A percentile compares a stretch with the other conserved stretches of the same genome.
phyloP scores from a whole-genome alignment of 78 protist genomes.

The Pigoraptor vietnamica region DNA sequence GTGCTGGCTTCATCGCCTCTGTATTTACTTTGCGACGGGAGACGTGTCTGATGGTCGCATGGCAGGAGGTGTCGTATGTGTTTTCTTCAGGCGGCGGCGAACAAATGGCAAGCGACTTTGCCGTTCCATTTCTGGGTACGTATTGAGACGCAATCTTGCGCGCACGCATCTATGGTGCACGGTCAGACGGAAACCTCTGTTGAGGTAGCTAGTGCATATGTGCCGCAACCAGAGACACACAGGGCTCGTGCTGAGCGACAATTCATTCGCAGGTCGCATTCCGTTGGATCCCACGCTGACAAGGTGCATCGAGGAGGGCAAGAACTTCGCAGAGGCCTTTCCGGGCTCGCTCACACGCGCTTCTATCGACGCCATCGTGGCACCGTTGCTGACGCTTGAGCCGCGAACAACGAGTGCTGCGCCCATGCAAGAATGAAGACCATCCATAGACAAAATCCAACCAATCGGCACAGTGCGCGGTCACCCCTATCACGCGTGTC shows the following conservation, averaged over 20 bases:
- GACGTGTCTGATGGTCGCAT: too few species aligned
- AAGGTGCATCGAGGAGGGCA: neutral
- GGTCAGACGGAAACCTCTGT: too few species aligned
- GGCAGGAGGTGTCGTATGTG: neutral
- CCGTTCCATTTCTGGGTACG: conserved; percentile 15
- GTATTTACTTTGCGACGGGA: too few species aligned
- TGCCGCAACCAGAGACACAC: too few species aligned
- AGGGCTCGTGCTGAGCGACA: neutral
- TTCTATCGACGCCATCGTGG: neutral
- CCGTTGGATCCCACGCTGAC: neutral
- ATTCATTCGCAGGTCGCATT: neutral
- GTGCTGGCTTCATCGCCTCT: neutral
- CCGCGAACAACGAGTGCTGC: neutral
- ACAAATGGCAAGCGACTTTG: conserved; percentile 15
- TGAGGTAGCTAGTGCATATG: too few species aligned
- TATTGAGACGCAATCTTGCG: too few species aligned
- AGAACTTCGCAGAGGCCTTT: neutral
- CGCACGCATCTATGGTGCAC: too few species aligned
- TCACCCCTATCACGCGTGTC: too few species aligned
- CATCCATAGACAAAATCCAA: too few species aligned
- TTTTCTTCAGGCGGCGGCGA: conserved; percentile 32
- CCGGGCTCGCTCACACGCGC: neutral
- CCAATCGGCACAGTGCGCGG: too few species aligned
- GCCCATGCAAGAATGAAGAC: too few species aligned
- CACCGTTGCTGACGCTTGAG: neutral